Conservation (phyloP, 1,284 basidiomycete species). For the Pseudozyma thailandica region DNA sequence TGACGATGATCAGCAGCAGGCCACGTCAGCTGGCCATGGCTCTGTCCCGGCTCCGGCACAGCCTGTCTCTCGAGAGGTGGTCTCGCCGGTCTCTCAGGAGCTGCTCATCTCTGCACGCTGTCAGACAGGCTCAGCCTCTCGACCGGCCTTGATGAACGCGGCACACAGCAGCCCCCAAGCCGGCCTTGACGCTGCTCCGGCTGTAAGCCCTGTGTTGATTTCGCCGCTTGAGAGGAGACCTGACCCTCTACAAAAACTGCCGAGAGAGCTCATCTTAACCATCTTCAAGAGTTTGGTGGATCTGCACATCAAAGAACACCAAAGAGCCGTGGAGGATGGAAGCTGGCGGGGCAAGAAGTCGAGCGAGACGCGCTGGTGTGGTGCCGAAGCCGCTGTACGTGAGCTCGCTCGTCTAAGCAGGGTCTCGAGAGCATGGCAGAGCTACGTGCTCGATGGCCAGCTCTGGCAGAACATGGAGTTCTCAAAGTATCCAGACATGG, state of each 20-base stretch:
- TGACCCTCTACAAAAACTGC: constrained; percentile 30
- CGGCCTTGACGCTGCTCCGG: constrained; percentile 24
- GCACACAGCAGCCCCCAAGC: constrained; percentile 33
- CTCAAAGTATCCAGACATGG: constrained; percentile 70
- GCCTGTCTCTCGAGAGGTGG: constrained; percentile 26
- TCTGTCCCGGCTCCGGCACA: too few relatives aligned
- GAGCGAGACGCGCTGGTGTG: constrained; percentile 32
- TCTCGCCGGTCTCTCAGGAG: constrained; percentile 33
- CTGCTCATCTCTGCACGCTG: constrained; percentile 45
- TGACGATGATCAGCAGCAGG: constrained; percentile 9
- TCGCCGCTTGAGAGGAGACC: constrained; percentile 21
- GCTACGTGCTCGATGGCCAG: constrained; percentile 84
- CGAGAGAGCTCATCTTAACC: constrained; percentile 32
- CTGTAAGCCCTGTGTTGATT: constrained; percentile 19
- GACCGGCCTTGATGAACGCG: constrained; percentile 33
- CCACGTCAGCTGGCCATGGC: background rate
- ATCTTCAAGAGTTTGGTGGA: constrained; percentile 35
- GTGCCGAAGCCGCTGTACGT: constrained; percentile 32
- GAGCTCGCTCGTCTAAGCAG: constrained; percentile 68
- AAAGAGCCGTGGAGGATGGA: constrained; percentile 12
- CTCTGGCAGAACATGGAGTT: constrained; percentile 76
- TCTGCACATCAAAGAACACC: constrained; percentile 33
- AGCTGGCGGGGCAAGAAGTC: constrained; percentile 33
- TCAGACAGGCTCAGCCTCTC: constrained; percentile 3
- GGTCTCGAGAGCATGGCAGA: constrained; percentile 84